A percentile compares a stretch with the other conserved stretches of the same genome.
phyloP scores from a whole-genome alignment of 768 basidiomycete species.

The Boletus barrowsii region DNA sequence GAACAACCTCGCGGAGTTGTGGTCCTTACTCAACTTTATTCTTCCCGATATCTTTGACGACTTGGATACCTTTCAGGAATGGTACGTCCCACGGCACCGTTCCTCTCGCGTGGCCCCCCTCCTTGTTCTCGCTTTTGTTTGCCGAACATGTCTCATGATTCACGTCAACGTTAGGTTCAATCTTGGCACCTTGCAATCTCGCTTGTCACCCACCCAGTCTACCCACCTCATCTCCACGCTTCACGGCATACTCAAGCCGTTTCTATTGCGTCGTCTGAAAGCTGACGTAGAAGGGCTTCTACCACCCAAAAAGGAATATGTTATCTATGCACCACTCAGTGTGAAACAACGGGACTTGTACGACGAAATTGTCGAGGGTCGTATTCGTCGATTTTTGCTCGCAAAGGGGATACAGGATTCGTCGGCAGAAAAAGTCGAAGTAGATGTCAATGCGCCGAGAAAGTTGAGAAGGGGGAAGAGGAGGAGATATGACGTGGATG shows the following conservation, averaged over 20 bases:
- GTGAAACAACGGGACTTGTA: constrained; percentile 82
- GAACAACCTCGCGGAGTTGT: constrained; percentile 95
- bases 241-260: constrained; percentile 91
- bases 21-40: constrained; percentile 94
- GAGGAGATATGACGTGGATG: constrained; percentile 55
- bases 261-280: constrained; percentile 89
- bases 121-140: not conserved
- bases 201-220: constrained; percentile 56
- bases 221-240: constrained; percentile 71
- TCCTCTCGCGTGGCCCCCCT: not conserved
- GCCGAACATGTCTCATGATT: not conserved
- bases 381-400: constrained; percentile 62
- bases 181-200: constrained; percentile 58
- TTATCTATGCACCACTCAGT: constrained; percentile 88
- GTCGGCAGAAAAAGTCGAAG: constrained; percentile 17
- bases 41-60: constrained; percentile 92
- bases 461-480: constrained; percentile 34
- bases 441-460: constrained; percentile 33
- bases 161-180: constrained; percentile 53
- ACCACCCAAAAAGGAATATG: constrained; percentile 93
- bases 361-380: constrained; percentile 70
- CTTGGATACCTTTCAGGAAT: constrained; percentile 85
- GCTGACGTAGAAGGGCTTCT: constrained; percentile 76
- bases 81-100: constrained; percentile 42
- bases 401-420: constrained; percentile 29